Base-by-base conservation (phyloP, 78 protist genomes). In the Monocercomonoides exilis region DNA sequence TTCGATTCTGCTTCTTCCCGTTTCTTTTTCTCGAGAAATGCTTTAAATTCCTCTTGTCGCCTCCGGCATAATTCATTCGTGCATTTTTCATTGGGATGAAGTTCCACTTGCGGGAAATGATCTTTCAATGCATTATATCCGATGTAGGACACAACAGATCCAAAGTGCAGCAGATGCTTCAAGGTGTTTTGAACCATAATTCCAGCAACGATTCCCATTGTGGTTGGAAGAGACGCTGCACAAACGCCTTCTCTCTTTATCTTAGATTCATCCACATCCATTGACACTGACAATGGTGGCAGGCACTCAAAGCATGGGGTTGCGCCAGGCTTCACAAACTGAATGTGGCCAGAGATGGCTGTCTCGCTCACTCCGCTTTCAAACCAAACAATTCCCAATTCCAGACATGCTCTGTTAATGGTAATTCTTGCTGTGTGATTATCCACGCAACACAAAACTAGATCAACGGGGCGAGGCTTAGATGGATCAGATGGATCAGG, bases 281-380 rank as follows among this genome's bases (percentile, higher is more conserved):
- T 63, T 3, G 98, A 96, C 4, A 96, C 97, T 5, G 96, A 89
- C 11, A 97, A 92, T 41, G 99, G 99, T 43, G 99, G 99, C 11
- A 93, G 91, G 77, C 98, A 95, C 86, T 90, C 84, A 3, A 46
- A 77, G 2, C 45, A 85, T 5, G 87, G 79, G 3, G 54, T 35
- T 35, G 41, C 43, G 45, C 87, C 86, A 0, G 98, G 98, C 4
- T 38, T 0, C 5, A 96, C 77, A 38, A 94, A 85, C 89, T 95
- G 98, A 42, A 96, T 95, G 94, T 97, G 98, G 32, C 98, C 98
- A 0, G 98, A 95, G 34, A 97, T 94, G 5, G 99, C 99, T 87
- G 95, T 88, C 90, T 97, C 99, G 0, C 94, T 44, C 32, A 97
- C 99, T n/a, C 99, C 99, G 0, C 94, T 89, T 77, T 97, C 99